Conservation (phyloP, 2,329 filamentous ascomycete species). For the Pseudogymnoascus sp. region DNA sequence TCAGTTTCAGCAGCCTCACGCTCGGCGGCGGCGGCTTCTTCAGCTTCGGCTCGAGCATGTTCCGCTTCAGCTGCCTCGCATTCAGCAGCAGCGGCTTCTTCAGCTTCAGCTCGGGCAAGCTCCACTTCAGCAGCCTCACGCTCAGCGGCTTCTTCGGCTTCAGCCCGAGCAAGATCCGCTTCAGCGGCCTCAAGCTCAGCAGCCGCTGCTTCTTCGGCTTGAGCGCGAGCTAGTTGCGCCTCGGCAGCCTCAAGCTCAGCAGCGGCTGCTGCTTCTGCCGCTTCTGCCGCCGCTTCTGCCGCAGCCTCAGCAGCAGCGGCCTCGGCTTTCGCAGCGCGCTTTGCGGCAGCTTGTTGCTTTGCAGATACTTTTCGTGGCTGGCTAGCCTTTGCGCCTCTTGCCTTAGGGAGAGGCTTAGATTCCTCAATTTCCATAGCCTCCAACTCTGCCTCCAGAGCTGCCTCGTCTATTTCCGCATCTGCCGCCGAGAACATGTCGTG, state of each 20-base stretch:
- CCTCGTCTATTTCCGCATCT: constrained; percentile 22
- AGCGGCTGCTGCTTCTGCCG: neutral
- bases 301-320: constrained; percentile 10
- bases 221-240: neutral
- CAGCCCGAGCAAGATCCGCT: neutral
- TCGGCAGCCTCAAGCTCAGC: constrained; percentile 9
- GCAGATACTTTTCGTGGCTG: constrained; percentile 24
- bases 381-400: constrained; percentile 23
- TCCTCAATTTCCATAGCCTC: constrained; percentile 23
- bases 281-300: neutral
- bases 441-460: constrained; percentile 24
- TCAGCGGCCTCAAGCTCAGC: constrained; percentile 11
- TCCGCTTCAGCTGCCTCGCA: neutral
- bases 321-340: constrained; percentile 19
- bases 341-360: constrained; percentile 24
- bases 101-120: neutral
- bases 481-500: constrained; percentile 21
- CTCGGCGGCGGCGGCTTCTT: neutral
- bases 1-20: neutral
- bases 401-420: constrained; percentile 22
- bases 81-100: constrained; percentile 7
- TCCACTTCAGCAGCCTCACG: neutral
- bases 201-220: neutral
- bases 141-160: neutral
- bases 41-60: neutral